Evolutionary conservation across 495 filamentous ascomycete species (phyloP), one percentile per base, ranked within the genome.

Genomic region (Penicillium coffeae): DNA sequence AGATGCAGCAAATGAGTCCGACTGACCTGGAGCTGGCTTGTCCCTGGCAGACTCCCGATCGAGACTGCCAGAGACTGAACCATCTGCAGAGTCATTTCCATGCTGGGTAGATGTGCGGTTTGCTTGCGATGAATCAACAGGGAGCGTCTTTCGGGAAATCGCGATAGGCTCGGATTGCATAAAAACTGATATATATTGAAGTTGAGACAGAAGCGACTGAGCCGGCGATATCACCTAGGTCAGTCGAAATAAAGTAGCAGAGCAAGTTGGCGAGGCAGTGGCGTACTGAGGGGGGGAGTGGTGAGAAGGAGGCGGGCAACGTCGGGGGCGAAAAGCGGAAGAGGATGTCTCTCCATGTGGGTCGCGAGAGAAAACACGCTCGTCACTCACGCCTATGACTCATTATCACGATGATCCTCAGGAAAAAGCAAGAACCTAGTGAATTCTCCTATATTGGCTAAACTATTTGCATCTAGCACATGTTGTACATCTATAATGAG

Each of bases 91-190:
- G 67, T 78, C 72, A 74, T 80, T 71, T 84, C 90, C 90, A 95
- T 95, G 74, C 80, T 95, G 87, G 75, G 70, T 76, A 64, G 73
- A 39, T 49, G 63, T 59, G 36, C 47, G 58, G 54, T 50, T 62
- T 50, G 58, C 69, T 60, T 64, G 67, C 55, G 62, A 65, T 60
- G 63, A 65, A 65, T 68, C 71, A 62, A 65, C 54, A 49, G 69
- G 64, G 56, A 64, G 62, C 52, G 67, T 71, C 59, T 73, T 76
- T 73, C 78, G 77, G 62, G 76, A 75, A 74, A 74, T 74, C 66
- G 82, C 77, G 66, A 75, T 70, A 59, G 78, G 76, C 82, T 86
- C 85, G 81, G 85, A 71, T 83, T 92, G 90, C 90, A 96, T 96
- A 94, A 84, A 96, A 85, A 73, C 71, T 64, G 65, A 67, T 69